Evolutionary conservation across 2,329 filamentous ascomycete genomes (phyloP).

Genomic region (Pseudogymnoascus sp.): DNA sequence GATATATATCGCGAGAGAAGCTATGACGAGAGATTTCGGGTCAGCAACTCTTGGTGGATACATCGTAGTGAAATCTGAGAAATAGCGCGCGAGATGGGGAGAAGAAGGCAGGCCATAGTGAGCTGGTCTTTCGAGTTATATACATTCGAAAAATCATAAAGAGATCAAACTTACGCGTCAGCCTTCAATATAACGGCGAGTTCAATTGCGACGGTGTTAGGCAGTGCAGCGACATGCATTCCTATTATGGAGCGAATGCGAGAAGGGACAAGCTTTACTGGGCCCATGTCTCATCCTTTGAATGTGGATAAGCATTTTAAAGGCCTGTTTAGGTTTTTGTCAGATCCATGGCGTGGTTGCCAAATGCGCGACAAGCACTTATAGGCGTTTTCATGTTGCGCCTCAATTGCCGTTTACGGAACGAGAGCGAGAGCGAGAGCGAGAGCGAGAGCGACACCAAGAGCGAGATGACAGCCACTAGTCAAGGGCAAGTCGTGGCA

Average conservation of each 20-base stretch:
- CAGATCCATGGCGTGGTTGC: not conserved
- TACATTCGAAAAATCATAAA: not conserved
- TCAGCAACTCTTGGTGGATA: not conserved
- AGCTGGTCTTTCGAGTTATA: not conserved
- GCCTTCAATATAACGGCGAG: not conserved
- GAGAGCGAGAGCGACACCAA: not conserved
- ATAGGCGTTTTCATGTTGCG: not conserved
- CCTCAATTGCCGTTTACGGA: not conserved
- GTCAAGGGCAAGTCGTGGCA: not conserved
- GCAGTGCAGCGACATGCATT: not conserved
- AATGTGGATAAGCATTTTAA: not conserved
- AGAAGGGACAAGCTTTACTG: not conserved
- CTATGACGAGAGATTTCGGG: not conserved
- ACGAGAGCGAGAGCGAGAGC: not conserved
- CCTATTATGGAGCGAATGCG: not conserved
- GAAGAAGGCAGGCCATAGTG: not conserved
- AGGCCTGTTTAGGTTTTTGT: not conserved
- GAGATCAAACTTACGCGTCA: not conserved
- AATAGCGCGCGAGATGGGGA: not conserved
- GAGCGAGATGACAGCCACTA: not conserved
- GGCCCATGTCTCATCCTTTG: not conserved
- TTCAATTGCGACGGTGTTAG: not conserved
- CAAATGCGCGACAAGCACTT: not conserved
- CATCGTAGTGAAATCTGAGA: not conserved
- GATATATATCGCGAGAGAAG: conserved; percentile 10